phyloP scores from a whole-genome alignment of 2,329 filamentous ascomycete species.

The Coniochaeta ligniaria region DNA sequence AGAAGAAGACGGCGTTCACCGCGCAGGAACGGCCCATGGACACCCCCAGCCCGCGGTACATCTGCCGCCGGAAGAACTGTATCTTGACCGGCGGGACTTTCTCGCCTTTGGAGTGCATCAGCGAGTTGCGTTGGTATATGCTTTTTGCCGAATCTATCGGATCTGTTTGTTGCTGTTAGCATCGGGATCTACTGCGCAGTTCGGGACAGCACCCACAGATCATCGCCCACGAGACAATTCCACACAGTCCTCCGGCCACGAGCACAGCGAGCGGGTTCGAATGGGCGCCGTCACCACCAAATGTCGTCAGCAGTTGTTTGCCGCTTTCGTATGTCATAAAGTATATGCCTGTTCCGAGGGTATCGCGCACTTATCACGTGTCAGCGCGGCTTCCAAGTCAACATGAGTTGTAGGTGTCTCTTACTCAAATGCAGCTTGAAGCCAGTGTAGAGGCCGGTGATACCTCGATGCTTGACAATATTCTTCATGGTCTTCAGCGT shows the following conservation, averaged over 20 bases:
- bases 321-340: conserved; percentile 86
- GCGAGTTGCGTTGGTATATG: conserved; percentile 75
- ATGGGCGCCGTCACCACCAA: conserved; percentile 63
- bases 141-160: conserved; percentile 79
- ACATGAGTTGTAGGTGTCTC: conserved; percentile 18
- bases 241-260: conserved; percentile 71
- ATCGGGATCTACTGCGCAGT: too few relatives aligned
- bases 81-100: conserved; percentile 64
- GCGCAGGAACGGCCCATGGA: conserved; percentile 77
- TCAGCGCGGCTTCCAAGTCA: background rate
- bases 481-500: conserved; percentile 70
- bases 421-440: conserved; percentile 71
- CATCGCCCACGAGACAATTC: conserved; percentile 75
- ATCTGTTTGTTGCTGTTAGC: conserved; percentile 36
- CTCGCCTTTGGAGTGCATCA: conserved; percentile 61
- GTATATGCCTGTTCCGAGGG: conserved; percentile 76
- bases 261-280: conserved; percentile 75
- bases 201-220: conserved; percentile 47
- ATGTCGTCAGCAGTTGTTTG: conserved; percentile 73
- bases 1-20: conserved; percentile 87
- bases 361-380: conserved; percentile 63
- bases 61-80: conserved; percentile 66
- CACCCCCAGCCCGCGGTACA: conserved; percentile 78
- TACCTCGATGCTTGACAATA: conserved; percentile 67
- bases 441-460: conserved; percentile 70